A percentile compares a stretch with the other conserved stretches of the same genome.
Evolutionary conservation across 2,329 filamentous ascomycete species (phyloP).

Genomic region (Clarireedia paspali): DNA sequence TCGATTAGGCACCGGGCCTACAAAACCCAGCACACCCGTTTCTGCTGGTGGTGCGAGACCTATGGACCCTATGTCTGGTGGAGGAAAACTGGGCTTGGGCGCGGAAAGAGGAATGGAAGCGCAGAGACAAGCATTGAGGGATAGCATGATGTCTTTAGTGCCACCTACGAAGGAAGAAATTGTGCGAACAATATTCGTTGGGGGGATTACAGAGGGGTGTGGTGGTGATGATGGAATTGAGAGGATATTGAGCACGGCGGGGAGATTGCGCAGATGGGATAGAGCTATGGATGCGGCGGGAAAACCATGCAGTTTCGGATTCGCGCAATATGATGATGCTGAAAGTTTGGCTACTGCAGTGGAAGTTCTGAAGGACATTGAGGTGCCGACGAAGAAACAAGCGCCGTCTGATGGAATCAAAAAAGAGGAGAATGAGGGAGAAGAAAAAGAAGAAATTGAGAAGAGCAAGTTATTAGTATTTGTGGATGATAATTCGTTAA

Average conservation of each 20-base stretch:
- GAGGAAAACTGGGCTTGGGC: slow-evolving; percentile 32
- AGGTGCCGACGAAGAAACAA: slow-evolving; percentile 75
- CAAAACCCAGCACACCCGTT: slow-evolving; percentile 45
- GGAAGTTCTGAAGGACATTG: slow-evolving; percentile 73
- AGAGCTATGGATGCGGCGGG: slow-evolving; percentile 65
- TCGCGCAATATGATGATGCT: slow-evolving; percentile 89
- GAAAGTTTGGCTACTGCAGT: slow-evolving; percentile 81
- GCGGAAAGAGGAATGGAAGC: slow-evolving; percentile 49
- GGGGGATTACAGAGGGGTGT: slow-evolving; percentile 72
- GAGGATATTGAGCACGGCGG: slow-evolving; percentile 67
- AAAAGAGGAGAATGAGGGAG: slow-evolving; percentile 34
- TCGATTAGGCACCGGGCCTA: slow-evolving; percentile 71
- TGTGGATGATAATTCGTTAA: slow-evolving; percentile 74
- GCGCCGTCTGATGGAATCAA: slow-evolving; percentile 36
- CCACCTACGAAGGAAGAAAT: slow-evolving; percentile 88
- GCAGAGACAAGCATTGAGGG: slow-evolving; percentile 57
- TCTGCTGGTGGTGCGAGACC: slow-evolving; percentile 35
- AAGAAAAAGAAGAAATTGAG: slow-evolving; percentile 41
- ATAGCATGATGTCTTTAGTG: slow-evolving; percentile 63
- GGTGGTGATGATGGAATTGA: slow-evolving; percentile 74
- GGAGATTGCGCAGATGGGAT: slow-evolving; percentile 78
- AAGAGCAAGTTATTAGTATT: slow-evolving; percentile 65
- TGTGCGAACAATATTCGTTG: slow-evolving; percentile 81
- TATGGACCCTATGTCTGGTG: slow-evolving; percentile 30
- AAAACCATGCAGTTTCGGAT: slow-evolving; percentile 82